phyloP scores from a whole-genome alignment of 805 yeast species.

The Candida tammaniensis region DNA sequence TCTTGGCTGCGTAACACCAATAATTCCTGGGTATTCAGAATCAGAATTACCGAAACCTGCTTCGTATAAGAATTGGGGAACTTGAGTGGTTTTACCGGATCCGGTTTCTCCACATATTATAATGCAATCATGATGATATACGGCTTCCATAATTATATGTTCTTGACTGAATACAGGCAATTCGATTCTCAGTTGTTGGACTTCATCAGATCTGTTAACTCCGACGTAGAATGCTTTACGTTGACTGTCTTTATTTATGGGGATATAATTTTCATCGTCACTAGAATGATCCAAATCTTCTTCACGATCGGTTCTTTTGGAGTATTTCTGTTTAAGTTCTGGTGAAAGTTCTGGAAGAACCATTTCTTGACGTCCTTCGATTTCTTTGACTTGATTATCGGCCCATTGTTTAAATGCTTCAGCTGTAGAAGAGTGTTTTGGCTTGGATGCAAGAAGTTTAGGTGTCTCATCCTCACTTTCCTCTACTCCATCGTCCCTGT shows the following conservation, averaged over 20 bases:
- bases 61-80: conserved; percentile 93
- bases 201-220: conserved; percentile 61
- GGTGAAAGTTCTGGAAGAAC: conserved; percentile 47
- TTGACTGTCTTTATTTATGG: conserved; percentile 49
- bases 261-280: conserved; percentile 57
- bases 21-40: conserved; percentile 76
- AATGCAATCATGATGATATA: conserved; percentile 86
- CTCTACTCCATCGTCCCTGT: conserved; percentile 21
- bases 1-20: conserved; percentile 94
- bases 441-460: conserved; percentile 35
- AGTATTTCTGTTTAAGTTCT: conserved; percentile 41
- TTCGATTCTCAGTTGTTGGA: conserved; percentile 65
- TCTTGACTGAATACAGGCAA: conserved; percentile 91
- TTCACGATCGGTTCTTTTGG: conserved; percentile 53
- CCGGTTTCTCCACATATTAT: conserved; percentile 98
- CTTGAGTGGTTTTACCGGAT: conserved; percentile 97
- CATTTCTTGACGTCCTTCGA: conserved; percentile 56
- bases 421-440: conserved; percentile 43
- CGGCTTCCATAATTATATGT: conserved; percentile 91
- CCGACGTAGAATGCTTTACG: conserved; percentile 68
- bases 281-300: conserved; percentile 75
- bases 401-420: conserved; percentile 86
- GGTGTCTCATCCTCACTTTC: conserved; percentile 32
- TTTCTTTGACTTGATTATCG: conserved; percentile 59
- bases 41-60: conserved; percentile 81